phyloP scores from a whole-genome alignment of 352 stramenopile species.

The Phytophthora megakarya region DNA sequence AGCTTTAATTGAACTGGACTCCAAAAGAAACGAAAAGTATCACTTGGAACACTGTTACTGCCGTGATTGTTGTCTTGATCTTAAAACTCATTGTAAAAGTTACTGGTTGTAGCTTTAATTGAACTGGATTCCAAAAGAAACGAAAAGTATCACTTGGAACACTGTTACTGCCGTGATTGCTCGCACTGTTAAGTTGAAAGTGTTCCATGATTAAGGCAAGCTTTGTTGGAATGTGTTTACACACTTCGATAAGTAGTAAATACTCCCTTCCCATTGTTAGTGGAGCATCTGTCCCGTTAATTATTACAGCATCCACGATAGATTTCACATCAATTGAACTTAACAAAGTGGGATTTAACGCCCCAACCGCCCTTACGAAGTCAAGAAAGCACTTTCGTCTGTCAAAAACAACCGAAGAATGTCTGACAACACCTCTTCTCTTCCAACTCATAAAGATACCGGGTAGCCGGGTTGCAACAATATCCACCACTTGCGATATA shows the following conservation, averaged over 20 bases:
- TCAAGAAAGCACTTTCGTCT: constrained; percentile 23
- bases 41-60: constrained; percentile 2
- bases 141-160: constrained; percentile 12
- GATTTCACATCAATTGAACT: constrained; percentile 8
- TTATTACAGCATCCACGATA: constrained; percentile 12
- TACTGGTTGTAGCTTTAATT: constrained; percentile 6
- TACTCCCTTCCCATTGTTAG: constrained; percentile 19
- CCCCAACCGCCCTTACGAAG: constrained; percentile 20
- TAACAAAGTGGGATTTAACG: constrained; percentile 1
- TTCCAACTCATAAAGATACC: constrained; percentile 13
- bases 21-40: constrained; percentile 23
- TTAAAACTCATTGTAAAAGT: not conserved
- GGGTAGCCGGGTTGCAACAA: constrained; percentile 3
- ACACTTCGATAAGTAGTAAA: constrained; percentile 15
- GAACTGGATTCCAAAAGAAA: constrained; percentile 19
- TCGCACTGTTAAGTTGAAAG: not conserved
- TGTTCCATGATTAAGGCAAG: constrained; percentile 4
- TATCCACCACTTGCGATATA: constrained; percentile 2
- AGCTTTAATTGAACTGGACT: constrained; percentile 5
- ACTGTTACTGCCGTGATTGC: not conserved
- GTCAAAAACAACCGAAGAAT: constrained; percentile 7
- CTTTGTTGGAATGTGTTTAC: constrained; percentile 9
- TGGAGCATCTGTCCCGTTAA: not conserved
- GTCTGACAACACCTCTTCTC: not conserved
- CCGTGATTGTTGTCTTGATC: constrained; percentile 3